phyloP scores from a whole-genome alignment of 192 early-diverging fungal genomes.

The Backusella circina region DNA sequence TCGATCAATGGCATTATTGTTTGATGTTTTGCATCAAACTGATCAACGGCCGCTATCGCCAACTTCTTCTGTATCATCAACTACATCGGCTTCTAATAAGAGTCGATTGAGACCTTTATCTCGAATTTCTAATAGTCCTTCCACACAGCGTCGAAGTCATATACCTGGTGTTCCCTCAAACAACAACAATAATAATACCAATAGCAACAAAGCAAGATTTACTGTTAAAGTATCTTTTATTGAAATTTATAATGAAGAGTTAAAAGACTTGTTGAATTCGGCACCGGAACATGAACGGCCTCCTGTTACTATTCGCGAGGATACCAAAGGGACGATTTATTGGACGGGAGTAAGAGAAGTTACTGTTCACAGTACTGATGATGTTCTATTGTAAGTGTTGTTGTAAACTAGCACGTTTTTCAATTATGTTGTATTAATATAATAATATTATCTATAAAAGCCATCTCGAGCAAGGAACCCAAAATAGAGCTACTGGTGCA shows the following conservation, averaged over 20 bases:
- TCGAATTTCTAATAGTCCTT: slow-evolving; percentile 8
- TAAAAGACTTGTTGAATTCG: slow-evolving; percentile 82
- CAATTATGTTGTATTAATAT: background rate
- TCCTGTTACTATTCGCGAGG: slow-evolving; percentile 72
- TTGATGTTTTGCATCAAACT: slow-evolving; percentile 52
- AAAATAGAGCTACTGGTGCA: slow-evolving; percentile 71
- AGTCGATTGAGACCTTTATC: slow-evolving; percentile 25
- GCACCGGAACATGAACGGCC: slow-evolving; percentile 50
- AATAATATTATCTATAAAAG: slow-evolving; percentile 20
- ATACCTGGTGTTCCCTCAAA: background rate
- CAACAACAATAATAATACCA: background rate
- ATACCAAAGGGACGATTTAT: slow-evolving; percentile 80
- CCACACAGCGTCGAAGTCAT: background rate
- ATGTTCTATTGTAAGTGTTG: slow-evolving; percentile 59
- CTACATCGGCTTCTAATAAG: slow-evolving; percentile 27
- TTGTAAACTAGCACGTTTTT: background rate
- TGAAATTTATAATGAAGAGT: slow-evolving; percentile 96
- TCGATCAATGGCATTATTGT: slow-evolving; percentile 64
- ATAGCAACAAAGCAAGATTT: slow-evolving; percentile 11
- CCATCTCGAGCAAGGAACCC: slow-evolving; percentile 53
- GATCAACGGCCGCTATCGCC: slow-evolving; percentile 91
- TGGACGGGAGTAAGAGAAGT: slow-evolving; percentile 82
- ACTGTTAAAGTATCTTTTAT: slow-evolving; percentile 80
- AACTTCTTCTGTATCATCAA: slow-evolving; percentile 83
- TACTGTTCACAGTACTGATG: slow-evolving; percentile 59